Evolutionary conservation across 805 yeast genomes (phyloP), one percentile per base, ranked within the genome.

Genomic region (Metschnikowia koreensis): DNA sequence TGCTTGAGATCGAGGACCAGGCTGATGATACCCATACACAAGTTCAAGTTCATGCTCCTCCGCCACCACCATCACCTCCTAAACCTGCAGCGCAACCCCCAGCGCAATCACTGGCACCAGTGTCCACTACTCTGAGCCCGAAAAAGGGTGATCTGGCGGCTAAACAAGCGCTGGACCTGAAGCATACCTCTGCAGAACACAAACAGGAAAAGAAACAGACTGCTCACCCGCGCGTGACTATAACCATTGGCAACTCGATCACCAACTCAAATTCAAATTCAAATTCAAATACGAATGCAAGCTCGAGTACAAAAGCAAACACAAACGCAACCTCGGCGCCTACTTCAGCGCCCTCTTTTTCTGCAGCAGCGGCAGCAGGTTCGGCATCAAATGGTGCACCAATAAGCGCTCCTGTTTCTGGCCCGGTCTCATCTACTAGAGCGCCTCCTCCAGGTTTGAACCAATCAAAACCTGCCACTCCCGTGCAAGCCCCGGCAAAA

Each of bases 1-100:
- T 84, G 53, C 78, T 94, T 60, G 91, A 86, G 41, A 79, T 91
- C 41, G 84, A 78, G 53, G 86, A 83, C 38, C 51, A 9, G 41
- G 38, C 15, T 15, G 46, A n/a, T 8, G n/a, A 39, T 1, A 8
- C 7, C 13, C 26, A 39, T 29, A 13, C 33, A 17, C 38, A 31
- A 45, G 53, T 15, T 28, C 40, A 10, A 37, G 17, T 9, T 16
- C 41, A 22, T 3, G 22, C 22, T 22, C 22, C 22, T 22, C 22
- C 22, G 22, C 22, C 22, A 22, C 22, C 42, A 26, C 16, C 31
- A 13, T 3, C 33, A 40, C 28, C 37, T 4, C 16, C 41, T 13
- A n/a, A 10, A 12, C 12, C 13, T 31, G 13, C 34, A 31, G 34
- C 13, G 37, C 9, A 8, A 17, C 17, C 44, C 29, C 38, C 44